Percentiles rank a stretch among this genome's conserved stretches.
phyloP scores from a whole-genome alignment of 1,284 basidiomycete species.

The Sporisorium graminicola region DNA sequence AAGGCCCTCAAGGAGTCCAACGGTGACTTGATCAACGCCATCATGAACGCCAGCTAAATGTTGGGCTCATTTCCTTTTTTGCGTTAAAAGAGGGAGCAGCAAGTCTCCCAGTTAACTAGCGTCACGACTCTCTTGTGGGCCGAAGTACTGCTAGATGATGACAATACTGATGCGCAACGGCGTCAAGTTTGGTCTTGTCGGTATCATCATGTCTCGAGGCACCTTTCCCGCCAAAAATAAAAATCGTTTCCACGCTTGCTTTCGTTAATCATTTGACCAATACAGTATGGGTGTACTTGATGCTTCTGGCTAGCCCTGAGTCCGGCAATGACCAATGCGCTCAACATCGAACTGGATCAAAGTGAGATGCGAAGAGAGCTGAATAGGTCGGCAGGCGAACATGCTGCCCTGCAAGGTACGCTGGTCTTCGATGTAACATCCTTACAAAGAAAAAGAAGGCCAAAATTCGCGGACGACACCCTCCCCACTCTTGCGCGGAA shows the following conservation, averaged over 20 bases:
- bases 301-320: neutral
- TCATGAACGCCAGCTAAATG: slow-evolving; percentile 65
- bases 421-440: neutral
- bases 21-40: slow-evolving; percentile 68
- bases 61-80: neutral
- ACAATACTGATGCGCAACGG: neutral
- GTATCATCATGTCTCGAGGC: neutral
- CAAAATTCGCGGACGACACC: slow-evolving; percentile 8
- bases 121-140: neutral
- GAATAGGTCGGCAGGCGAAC: neutral
- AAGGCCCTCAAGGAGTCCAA: slow-evolving; percentile 69
- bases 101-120: neutral
- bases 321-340: neutral
- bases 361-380: neutral
- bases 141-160: neutral
- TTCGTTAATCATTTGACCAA: too few relatives aligned
- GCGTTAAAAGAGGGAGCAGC: neutral
- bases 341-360: neutral
- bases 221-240: neutral
- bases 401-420: neutral
- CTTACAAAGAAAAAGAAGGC: slow-evolving; percentile 1
- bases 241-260: slow-evolving; percentile 5
- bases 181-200: neutral
- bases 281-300: neutral
- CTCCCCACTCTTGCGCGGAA: neutral